Evolutionary conservation across 192 early-diverging fungal species (phyloP).

Genomic region (Funneliformis mosseae): DNA sequence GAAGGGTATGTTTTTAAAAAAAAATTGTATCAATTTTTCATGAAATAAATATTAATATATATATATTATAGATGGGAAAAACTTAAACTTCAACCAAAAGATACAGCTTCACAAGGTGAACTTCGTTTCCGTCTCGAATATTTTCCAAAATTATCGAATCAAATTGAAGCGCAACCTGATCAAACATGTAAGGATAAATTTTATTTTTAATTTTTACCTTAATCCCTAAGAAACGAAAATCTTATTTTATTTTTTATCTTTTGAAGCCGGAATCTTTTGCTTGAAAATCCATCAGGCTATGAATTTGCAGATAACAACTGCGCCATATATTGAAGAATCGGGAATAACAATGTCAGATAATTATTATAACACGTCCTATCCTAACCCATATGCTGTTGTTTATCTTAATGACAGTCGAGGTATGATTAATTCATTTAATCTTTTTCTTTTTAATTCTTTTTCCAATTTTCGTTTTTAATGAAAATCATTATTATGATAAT

Average conservation of each 20-base stretch:
- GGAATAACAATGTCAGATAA: conserved; percentile 1
- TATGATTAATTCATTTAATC: not conserved
- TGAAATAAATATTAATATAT: not conserved
- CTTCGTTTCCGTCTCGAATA: conserved; percentile 1
- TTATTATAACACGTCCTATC: not conserved
- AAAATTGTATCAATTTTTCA: not conserved
- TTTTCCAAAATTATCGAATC: conserved; percentile 14
- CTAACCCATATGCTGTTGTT: conserved; percentile 27
- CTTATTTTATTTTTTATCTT: not conserved
- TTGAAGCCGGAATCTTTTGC: conserved; percentile 20
- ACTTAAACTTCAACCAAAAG: not conserved
- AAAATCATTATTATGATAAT: not conserved
- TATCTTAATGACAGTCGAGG: conserved; percentile 26
- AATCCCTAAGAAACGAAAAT: not conserved
- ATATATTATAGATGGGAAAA: conserved; percentile 8
- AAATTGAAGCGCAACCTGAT: not conserved
- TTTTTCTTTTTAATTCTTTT: not conserved
- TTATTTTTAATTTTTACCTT: not conserved
- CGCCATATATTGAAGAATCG: not conserved
- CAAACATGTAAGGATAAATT: conserved; percentile 15
- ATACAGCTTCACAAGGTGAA: not conserved
- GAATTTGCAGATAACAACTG: conserved; percentile 21
- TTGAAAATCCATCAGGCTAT: conserved; percentile 29
- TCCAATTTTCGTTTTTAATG: not conserved
- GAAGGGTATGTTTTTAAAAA: conserved; percentile 21